Evolutionary conservation across 2,329 filamentous ascomycete species (phyloP).

Genomic region (Emydomyces testavorans): DNA sequence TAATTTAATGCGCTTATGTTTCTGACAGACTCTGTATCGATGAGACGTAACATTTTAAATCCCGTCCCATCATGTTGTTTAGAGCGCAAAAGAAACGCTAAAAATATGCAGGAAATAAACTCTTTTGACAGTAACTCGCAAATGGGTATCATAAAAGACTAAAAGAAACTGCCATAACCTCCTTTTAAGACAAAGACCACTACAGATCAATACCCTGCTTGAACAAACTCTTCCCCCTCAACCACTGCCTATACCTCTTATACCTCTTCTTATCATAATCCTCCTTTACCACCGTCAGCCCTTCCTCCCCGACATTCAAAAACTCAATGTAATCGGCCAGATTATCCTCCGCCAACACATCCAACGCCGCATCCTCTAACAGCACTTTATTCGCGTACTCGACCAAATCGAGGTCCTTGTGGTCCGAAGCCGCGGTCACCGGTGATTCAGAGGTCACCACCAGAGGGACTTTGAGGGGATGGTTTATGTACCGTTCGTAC

Average conservation of each 20-base stretch:
- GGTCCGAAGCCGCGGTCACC: conserved; percentile 26
- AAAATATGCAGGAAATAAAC: neutral
- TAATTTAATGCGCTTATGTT: conserved; percentile 5
- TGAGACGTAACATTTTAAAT: no score
- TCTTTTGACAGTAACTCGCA: no score
- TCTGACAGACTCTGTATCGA: neutral
- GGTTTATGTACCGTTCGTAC: conserved; percentile 77
- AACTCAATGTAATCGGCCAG: conserved; percentile 64
- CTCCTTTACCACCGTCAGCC: conserved; percentile 75
- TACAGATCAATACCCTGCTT: conserved; percentile 59
- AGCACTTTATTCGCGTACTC: conserved; percentile 65
- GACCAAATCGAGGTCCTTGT: conserved; percentile 53
- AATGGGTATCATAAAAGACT: neutral
- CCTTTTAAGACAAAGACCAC: conserved; percentile 7
- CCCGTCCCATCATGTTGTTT: no score
- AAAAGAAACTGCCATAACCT: no score
- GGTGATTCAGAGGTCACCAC: conserved; percentile 37
- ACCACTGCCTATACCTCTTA: conserved; percentile 91
- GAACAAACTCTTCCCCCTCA: conserved; percentile 87
- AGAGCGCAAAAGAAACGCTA: no score
- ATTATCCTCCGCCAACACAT: conserved; percentile 48
- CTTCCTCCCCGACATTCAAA: conserved; percentile 65
- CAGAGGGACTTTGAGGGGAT: conserved; percentile 78
- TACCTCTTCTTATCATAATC: conserved; percentile 88
- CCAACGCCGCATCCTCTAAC: conserved; percentile 44